Evolutionary conservation across 116 monocot species (phyloP), one percentile per base, ranked within the genome.

Genomic region (Cymodocea nodosa): DNA sequence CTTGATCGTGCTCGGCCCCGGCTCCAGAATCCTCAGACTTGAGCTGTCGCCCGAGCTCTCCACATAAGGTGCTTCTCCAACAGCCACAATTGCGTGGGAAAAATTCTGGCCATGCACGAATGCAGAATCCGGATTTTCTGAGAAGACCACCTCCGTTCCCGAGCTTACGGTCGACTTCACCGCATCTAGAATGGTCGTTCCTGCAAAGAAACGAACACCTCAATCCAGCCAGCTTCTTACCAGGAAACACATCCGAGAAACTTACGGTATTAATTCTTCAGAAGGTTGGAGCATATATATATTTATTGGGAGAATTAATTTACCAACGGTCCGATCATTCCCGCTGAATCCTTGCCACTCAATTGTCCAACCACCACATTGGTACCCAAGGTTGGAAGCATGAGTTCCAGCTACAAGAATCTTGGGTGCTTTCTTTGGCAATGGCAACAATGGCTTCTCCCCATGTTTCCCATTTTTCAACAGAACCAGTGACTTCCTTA

Each of bases 281-380:
- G n/a, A n/a, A n/a, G n/a, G n/a, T n/a, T n/a, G n/a, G n/a, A n/a
- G n/a, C n/a, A n/a, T n/a, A n/a, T n/a, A n/a, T n/a, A n/a, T n/a
- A n/a, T n/a, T n/a, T n/a, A n/a, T n/a, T n/a, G n/a, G n/a, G n/a
- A n/a, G n/a, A n/a, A n/a, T n/a, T n/a, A n/a, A 23, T 6, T 66
- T 66, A 52, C 66, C 52, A n/a, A 24, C 30, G 4, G 51, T 49
- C 23, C n/a, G 86, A 53, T 66, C 73, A 18, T 67, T 67, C 2
- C 82, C 83, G 51, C 67, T 75, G 12, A n/a, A n/a, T 34, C 83
- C 86, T 51, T 82, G 77, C 86, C 86, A 87, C 15, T 70, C 73
- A 19, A 87, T 83, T 6, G 78, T 87, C 86, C 86, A 87, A 17
- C 82, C 86, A 24, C 86, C 86, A 61, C 86, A 87, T 15, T 87